phyloP scores from a whole-genome alignment of 306 rosid species.

The Vigna hirtella region DNA sequence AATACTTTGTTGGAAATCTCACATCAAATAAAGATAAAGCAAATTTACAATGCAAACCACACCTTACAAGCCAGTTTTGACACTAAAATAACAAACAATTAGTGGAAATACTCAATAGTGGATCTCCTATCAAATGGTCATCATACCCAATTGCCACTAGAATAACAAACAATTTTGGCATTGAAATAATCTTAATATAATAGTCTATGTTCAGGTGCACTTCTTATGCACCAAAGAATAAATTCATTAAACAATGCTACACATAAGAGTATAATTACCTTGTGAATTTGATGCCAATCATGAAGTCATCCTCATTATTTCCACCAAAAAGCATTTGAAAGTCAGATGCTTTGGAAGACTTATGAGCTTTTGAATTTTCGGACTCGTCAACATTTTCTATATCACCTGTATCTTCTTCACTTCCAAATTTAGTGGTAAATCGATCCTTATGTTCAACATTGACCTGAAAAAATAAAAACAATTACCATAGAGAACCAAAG shows the following conservation, averaged over 20 bases:
- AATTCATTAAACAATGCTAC: constrained; percentile 12
- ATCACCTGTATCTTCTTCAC: constrained; percentile 56
- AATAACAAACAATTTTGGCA: too few relatives aligned
- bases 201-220: background rate
- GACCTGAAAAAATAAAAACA: constrained; percentile 55
- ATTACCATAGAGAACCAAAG: constrained; percentile 12
- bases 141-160: too few relatives aligned
- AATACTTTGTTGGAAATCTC: too few relatives aligned
- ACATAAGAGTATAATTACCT: constrained; percentile 56
- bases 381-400: constrained; percentile 48
- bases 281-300: constrained; percentile 93
- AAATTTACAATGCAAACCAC: too few relatives aligned
- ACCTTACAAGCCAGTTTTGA: too few relatives aligned
- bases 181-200: background rate
- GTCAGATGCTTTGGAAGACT: constrained; percentile 76
- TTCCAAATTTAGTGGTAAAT: constrained; percentile 74
- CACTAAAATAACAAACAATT: too few relatives aligned
- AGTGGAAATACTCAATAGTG: too few relatives aligned
- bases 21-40: too few relatives aligned
- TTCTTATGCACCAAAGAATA: background rate
- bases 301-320: constrained; percentile 80
- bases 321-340: constrained; percentile 83
- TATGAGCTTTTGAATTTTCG: constrained; percentile 47
- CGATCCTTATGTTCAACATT: constrained; percentile 84
- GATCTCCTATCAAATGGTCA: too few relatives aligned